A percentile compares a stretch with the other conserved stretches of the same genome.
Evolutionary conservation across 2,329 filamentous ascomycete genomes (phyloP).

Genomic region (Epicoccum nigrum): DNA sequence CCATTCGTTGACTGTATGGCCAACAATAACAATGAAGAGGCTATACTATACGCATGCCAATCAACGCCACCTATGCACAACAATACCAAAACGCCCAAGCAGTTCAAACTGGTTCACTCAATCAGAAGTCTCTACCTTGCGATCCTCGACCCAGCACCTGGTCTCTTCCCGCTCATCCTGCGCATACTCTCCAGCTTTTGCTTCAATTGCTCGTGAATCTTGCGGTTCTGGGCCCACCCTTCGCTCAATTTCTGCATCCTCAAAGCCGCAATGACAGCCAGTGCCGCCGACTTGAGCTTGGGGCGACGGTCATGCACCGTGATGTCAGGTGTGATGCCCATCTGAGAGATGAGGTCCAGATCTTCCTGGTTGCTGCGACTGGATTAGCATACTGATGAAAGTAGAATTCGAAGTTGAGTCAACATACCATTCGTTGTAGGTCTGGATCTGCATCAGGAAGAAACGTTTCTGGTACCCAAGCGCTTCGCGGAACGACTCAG

Average conservation of each 20-base stretch:
- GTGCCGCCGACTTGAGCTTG: constrained; percentile 56
- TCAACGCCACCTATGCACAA: constrained; percentile 32
- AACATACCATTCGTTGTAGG: constrained; percentile 89
- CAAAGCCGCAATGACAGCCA: constrained; percentile 57
- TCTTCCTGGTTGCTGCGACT: constrained; percentile 85
- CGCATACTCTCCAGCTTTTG: constrained; percentile 56
- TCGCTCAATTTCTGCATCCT: constrained; percentile 58
- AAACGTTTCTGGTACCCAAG: constrained; percentile 87
- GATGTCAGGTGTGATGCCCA: constrained; percentile 68
- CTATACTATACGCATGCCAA: not conserved
- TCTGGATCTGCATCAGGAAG: constrained; percentile 77
- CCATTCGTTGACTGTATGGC: not conserved
- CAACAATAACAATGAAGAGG: not conserved
- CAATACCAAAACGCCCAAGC: constrained; percentile 13
- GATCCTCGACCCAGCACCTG: constrained; percentile 24
- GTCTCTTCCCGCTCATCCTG: constrained; percentile 28
- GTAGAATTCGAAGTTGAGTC: not conserved
- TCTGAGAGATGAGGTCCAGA: constrained; percentile 81
- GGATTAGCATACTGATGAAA: constrained; percentile 20
- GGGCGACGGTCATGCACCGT: constrained; percentile 54
- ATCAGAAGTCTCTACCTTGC: constrained; percentile 20
- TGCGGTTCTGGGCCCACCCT: constrained; percentile 58
- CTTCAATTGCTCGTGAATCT: constrained; percentile 54
- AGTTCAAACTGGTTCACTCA: constrained; percentile 13
- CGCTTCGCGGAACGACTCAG: constrained; percentile 78